These are phyloP conservation scores for Coemansia sp. DNA, from an alignment of 192 early-diverging fungal species.

Conservation along the genomic window DNA sequence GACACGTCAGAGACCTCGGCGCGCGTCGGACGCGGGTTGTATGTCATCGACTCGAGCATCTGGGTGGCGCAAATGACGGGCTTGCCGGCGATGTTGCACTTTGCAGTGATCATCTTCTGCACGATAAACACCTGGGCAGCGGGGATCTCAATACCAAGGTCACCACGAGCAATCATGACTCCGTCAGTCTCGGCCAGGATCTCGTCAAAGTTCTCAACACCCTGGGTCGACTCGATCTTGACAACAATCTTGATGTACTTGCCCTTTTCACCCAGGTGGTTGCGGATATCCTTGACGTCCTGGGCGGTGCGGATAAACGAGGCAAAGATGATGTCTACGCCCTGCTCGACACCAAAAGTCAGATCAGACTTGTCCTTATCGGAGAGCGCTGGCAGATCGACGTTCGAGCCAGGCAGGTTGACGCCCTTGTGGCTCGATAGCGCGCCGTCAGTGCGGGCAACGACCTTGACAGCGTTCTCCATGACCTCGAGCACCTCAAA, in stretches of 20 bases:
- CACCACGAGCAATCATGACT: constrained; percentile 98
- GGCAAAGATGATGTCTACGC: constrained; percentile 93
- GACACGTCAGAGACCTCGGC: constrained; percentile 98
- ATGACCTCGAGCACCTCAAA: constrained; percentile 82
- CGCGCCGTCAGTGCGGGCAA: constrained; percentile 80
- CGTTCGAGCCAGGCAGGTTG: constrained; percentile 86
- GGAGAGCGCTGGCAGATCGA: constrained; percentile 93
- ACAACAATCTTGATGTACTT: constrained; percentile 91
- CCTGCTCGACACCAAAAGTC: constrained; percentile 88
- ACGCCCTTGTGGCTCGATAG: constrained; percentile 94
- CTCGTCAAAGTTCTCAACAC: constrained; percentile 98
- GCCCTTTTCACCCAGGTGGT: constrained; percentile 76
- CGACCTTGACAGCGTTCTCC: constrained; percentile 62
- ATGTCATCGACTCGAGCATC: constrained; percentile 96
- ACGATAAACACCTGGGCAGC: constrained; percentile 86
- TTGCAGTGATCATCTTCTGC: constrained; percentile 99
- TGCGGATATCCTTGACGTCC: constrained; percentile 87
- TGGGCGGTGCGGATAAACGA: constrained; percentile 93
- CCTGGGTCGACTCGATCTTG: constrained; percentile 98
- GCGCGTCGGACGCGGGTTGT: constrained; percentile 97
- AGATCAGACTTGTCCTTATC: constrained; percentile 92
- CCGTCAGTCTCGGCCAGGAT: constrained; percentile 92
- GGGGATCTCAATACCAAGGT: constrained; percentile 97
- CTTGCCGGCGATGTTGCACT: constrained; percentile 96
- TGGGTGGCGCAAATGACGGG: constrained; percentile 97